Evolutionary conservation across 352 stramenopile species (phyloP), one percentile per base, ranked within the genome.

Genomic region (Blastocystis sp.): DNA sequence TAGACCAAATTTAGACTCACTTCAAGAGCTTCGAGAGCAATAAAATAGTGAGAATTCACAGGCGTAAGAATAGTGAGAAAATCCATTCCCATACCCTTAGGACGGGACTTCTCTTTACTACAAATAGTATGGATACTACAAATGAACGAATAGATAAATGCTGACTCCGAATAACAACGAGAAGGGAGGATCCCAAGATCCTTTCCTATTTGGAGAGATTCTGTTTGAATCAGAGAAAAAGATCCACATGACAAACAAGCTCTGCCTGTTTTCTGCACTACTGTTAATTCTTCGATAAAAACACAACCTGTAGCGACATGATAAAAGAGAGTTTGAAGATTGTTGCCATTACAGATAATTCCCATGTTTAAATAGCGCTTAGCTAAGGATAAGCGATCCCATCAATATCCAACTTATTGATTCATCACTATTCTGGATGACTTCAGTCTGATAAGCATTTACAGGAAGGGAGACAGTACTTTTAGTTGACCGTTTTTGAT

Each of bases 31-130:
- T 66, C 32, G 21, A 83, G 19, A 66, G 71, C 46, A 14, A n/a
- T 46, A 12, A 54, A 56, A 42, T 65, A 83, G n/a, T 54, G 71
- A 9, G 27, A 32, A 66, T 65, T 83, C 29, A 52, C 39, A 27
- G 27, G 19, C n/a, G 46, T 52, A 11, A 83, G n/a, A 27, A 83
- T 63, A 9, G 29, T n/a, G n/a, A 66, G 16, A 83, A 51, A 83
- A 29, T 83, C 43, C 27, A 61, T 66, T 16, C 61, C 42, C 4
- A 12, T 19, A 7, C 27, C 16, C 11, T 83, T 54, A 24, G n/a
- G 21, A n/a, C 29, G 71, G 6, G 3, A 49, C 51, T 39, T 21
- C 12, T 83, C 71, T 32, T 49, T 49, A 1, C 9, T 27, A 19
- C 57, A 66, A 35, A 83, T 65, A n/a, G 29, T 32, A n/a, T 43